These are phyloP conservation scores for Fonsecaea pedrosoi DNA, from an alignment of 2,329 filamentous ascomycete genomes.

Conservation along the genomic window DNA sequence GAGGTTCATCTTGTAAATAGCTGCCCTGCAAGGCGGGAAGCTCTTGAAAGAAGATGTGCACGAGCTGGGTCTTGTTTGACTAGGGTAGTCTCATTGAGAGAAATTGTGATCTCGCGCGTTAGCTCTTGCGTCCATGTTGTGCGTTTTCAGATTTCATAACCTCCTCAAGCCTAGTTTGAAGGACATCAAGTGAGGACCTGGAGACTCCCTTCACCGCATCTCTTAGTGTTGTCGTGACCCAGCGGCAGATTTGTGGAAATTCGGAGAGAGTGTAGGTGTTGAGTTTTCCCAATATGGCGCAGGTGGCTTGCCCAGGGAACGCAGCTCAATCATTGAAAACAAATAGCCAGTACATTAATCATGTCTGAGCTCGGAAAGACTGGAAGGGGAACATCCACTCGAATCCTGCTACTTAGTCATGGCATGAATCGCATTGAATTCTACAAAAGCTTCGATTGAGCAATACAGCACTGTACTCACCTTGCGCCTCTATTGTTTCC, in stretches of 20 bases:
- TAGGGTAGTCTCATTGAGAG: background rate
- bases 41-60: background rate
- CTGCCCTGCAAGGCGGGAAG: background rate
- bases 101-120: background rate
- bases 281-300: constrained; percentile 11
- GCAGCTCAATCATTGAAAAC: background rate
- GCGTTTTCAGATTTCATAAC: background rate
- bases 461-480: background rate
- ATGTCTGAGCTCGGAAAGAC: background rate
- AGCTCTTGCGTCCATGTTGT: background rate
- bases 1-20: constrained; percentile 25
- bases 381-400: background rate
- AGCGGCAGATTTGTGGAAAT: background rate
- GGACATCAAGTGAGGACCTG: constrained; percentile 4
- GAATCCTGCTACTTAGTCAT: constrained; percentile 1
- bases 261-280: background rate
- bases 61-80: background rate
- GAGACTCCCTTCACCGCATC: background rate
- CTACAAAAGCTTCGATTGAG: constrained; percentile 10
- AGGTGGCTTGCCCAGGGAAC: constrained; percentile 14
- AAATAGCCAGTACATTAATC: constrained; percentile 12
- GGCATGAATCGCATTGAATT: constrained; percentile 1
- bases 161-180: background rate
- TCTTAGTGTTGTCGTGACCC: background rate
- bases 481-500: background rate